Evolutionary conservation across 2,329 filamentous ascomycete species (phyloP), one percentile per base, ranked within the genome.

Genomic region (Botrytis byssoidea): DNA sequence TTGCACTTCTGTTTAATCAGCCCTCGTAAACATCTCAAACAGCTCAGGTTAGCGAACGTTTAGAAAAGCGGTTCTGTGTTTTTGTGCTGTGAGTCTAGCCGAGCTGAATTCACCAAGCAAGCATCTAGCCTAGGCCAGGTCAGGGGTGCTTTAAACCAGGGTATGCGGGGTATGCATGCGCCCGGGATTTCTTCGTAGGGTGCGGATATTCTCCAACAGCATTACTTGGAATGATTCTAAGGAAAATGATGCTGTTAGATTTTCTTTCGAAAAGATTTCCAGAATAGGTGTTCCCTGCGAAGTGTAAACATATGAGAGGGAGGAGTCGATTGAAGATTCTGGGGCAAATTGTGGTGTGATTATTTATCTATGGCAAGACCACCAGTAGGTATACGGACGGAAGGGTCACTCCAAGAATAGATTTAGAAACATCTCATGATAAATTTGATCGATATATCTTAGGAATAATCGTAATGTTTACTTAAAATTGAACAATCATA

Each of bases 161-260:
- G 59, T 61, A 61, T 61, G 59, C 57, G 59, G 59, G 59, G 59
- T 61, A 29, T n/a, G 48, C 25, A 61, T 61, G 59, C 59, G 32
- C 59, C 59, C 3, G 22, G 59, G 35, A 8, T 6, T 25, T 37
- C 6, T 37, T 61, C 35, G 12, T 25, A 25, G 10, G 6, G 22
- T 16, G 22, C 32, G 59, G 35, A 61, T 37, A 61, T 25, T 7
- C 32, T n/a, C 25, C 35, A 22, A 61, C 35, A 16, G 35, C 22
- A 61, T 40, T 25, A 40, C 32, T n/a, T 40, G 22, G 6, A 61
- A 61, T 61, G 22, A 8, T 37, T n/a, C 32, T 22, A 40, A 25
- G 35, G 1, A 3, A 35, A 37, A 22, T 55, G 51, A 29, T 16
- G 51, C 16, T n/a, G 10, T 55, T 29, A 29, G n/a, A 29, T n/a